These are phyloP conservation scores for Aspergillus sclerotiicarbonarius DNA, from an alignment of 495 filamentous ascomycete species.

Conservation along the genomic window DNA sequence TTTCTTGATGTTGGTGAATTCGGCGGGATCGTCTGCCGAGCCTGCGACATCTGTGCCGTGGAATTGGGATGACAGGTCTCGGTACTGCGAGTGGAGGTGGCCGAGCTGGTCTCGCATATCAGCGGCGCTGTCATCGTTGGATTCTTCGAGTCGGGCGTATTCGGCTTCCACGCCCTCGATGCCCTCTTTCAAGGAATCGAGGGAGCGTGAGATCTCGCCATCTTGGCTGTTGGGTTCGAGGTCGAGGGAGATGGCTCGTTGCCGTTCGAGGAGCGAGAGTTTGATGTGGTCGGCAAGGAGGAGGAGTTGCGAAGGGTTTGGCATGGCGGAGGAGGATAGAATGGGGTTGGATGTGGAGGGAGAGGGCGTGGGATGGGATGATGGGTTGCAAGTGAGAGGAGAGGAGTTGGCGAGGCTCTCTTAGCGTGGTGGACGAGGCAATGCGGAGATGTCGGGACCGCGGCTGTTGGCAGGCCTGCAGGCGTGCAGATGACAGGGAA, in stretches of 20 bases:
- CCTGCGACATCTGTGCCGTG: conserved; percentile 57
- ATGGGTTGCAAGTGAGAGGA: neutral
- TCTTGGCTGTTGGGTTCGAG: conserved; percentile 83
- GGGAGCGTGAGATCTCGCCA: conserved; percentile 82
- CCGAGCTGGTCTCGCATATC: conserved; percentile 70
- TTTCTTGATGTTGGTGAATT: conserved; percentile 63
- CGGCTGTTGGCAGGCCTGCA: no score
- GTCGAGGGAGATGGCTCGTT: conserved; percentile 84
- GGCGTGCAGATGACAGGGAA: no score
- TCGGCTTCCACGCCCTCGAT: conserved; percentile 73
- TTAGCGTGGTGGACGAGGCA: neutral
- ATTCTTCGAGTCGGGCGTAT: conserved; percentile 56
- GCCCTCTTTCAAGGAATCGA: conserved; percentile 82
- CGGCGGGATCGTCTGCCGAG: conserved; percentile 52
- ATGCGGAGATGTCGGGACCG: conserved; percentile 8
- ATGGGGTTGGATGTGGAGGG: conserved; percentile 3
- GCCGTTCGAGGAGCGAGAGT: conserved; percentile 69
- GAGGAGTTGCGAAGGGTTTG: conserved; percentile 55
- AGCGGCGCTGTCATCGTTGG: conserved; percentile 55
- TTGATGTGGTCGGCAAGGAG: conserved; percentile 57
- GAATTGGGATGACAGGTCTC: conserved; percentile 60
- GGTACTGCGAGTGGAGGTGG: conserved; percentile 53
- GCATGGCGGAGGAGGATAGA: conserved; percentile 43
- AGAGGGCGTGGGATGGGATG: conserved; percentile 4
- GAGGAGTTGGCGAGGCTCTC: neutral